A percentile compares a stretch with the other conserved stretches of the same genome.
phyloP scores from a whole-genome alignment of 306 rosid species.

The Ochetophila trinervis region DNA sequence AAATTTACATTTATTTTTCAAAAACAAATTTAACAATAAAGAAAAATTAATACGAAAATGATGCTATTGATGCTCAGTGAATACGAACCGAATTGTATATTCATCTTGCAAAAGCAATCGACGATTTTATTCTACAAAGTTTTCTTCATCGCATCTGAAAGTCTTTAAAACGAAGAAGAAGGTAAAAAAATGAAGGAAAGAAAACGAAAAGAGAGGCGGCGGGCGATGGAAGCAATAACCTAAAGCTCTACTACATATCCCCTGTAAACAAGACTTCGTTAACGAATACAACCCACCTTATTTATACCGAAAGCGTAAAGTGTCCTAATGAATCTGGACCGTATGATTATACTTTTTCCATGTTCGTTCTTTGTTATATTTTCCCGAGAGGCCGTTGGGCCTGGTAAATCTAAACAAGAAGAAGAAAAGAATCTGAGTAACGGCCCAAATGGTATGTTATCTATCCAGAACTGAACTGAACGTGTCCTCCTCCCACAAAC shows the following conservation, averaged over 20 bases:
- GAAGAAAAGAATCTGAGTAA: not conserved
- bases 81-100: constrained; percentile 74
- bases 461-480: not conserved
- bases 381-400: not conserved
- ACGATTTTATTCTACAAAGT: constrained; percentile 19
- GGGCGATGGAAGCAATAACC: not conserved
- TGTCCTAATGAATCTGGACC: constrained; percentile 3
- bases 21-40: not conserved
- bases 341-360: not conserved
- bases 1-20: no score
- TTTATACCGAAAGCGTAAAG: not conserved
- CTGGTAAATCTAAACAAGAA: not conserved
- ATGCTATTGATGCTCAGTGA: constrained; percentile 70
- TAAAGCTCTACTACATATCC: not conserved
- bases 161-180: not conserved
- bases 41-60: not conserved
- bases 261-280: not conserved
- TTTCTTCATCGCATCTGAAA: constrained; percentile 26
- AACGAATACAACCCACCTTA: not conserved
- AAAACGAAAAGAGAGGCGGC: not conserved
- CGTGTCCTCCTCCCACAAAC: constrained; percentile 4
- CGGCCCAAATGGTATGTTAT: not conserved
- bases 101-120: constrained; percentile 79
- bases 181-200: not conserved
- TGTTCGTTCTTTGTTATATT: not conserved